These are phyloP conservation scores for Mucor piriformis DNA, from an alignment of 371 early-diverging fungal species.

Conservation along the genomic window DNA sequence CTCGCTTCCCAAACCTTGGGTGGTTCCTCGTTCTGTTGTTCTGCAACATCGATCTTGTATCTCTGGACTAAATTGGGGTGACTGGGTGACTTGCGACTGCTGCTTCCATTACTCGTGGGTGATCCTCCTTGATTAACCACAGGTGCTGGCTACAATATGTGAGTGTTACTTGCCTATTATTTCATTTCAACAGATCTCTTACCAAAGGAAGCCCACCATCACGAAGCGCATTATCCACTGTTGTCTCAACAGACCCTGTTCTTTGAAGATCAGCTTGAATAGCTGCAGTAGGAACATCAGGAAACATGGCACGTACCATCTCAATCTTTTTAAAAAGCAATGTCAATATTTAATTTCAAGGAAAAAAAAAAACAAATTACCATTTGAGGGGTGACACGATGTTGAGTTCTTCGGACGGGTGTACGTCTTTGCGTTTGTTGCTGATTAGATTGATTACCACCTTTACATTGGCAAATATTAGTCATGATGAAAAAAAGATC, in stretches of 20 bases:
- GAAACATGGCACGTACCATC: slow-evolving; percentile 84
- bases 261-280: slow-evolving; percentile 84
- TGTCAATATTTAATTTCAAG: too few species aligned
- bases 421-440: slow-evolving; percentile 49
- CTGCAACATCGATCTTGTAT: slow-evolving; percentile 54
- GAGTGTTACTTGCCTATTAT: not conserved
- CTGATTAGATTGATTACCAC: slow-evolving; percentile 23
- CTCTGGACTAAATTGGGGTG: slow-evolving; percentile 55
- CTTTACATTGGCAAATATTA: not conserved
- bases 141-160: slow-evolving; percentile 25
- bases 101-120: slow-evolving; percentile 9
- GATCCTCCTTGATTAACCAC: slow-evolving; percentile 22
- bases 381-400: slow-evolving; percentile 66
- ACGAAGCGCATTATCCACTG: slow-evolving; percentile 86
- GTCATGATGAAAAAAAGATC: not conserved
- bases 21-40: slow-evolving; percentile 55
- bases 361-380: too few species aligned
- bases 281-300: slow-evolving; percentile 80
- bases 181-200: slow-evolving; percentile 5
- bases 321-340: slow-evolving; percentile 63
- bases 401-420: slow-evolving; percentile 40
- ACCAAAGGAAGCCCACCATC: slow-evolving; percentile 76
- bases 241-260: slow-evolving; percentile 86
- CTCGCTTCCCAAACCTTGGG: slow-evolving; percentile 80
- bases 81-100: slow-evolving; percentile 27